A percentile compares a stretch with the other conserved stretches of the same genome.
These are phyloP conservation scores for Begonia fuchsioides DNA, from an alignment of 306 rosid species.

Conservation along the genomic window DNA sequence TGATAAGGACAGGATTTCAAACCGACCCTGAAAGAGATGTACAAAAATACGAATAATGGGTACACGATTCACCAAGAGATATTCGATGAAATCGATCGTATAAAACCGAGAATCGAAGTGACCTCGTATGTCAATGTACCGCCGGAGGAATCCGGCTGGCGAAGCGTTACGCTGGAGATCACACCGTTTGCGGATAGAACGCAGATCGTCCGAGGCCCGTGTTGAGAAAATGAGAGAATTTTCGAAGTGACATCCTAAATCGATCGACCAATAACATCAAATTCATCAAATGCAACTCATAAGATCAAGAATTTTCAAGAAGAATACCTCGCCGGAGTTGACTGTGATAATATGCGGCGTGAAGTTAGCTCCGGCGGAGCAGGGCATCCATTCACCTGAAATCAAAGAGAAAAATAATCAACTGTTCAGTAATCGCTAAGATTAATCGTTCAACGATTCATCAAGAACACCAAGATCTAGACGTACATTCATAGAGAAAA, in stretches of 20 bases:
- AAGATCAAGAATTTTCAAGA: neutral
- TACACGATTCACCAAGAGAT: too few species aligned
- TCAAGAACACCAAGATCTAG: too few species aligned
- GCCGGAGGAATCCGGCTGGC: constrained; percentile 79
- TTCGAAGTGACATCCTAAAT: constrained; percentile 84
- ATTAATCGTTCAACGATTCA: too few species aligned
- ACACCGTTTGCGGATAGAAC: constrained; percentile 84
- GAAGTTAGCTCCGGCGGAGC: constrained; percentile 85
- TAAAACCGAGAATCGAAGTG: neutral
- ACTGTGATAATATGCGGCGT: too few species aligned
- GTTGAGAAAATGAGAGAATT: constrained; percentile 95
- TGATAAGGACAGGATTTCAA: constrained; percentile 76
- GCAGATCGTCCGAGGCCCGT: constrained; percentile 84
- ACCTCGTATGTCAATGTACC: constrained; percentile 90
- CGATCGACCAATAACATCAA: too few species aligned
- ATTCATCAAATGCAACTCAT: too few species aligned
- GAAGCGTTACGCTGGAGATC: too few species aligned
- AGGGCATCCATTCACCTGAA: constrained; percentile 75
- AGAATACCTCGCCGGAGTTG: constrained; percentile 77
- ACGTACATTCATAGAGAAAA: too few species aligned
- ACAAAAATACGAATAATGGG: too few species aligned
- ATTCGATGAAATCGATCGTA: neutral
- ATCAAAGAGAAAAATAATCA: too few species aligned
- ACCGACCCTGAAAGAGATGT: constrained; percentile 50
- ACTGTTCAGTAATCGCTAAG: too few species aligned